Percentiles rank a stretch among this genome's conserved stretches.
These are phyloP conservation scores for Rhodomyrtus psidioides DNA, from an alignment of 441 rosid species.

Conservation along the genomic window DNA sequence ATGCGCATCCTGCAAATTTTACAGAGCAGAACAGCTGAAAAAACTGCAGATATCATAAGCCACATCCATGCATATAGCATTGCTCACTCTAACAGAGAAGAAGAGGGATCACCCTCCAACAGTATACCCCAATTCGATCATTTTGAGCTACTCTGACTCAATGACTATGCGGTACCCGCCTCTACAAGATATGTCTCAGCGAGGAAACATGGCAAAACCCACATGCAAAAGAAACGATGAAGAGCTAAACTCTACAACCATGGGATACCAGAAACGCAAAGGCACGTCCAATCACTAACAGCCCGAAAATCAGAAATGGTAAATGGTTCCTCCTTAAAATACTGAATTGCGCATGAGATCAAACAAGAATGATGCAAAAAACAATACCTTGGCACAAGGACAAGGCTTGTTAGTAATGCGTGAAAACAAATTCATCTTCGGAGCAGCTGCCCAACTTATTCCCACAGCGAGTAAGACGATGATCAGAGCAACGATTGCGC, in stretches of 20 bases:
- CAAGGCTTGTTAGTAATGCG: neutral
- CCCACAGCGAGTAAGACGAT: neutral
- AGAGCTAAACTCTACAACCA: neutral
- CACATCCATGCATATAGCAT: neutral
- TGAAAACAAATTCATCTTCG: neutral
- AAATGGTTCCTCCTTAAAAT: neutral
- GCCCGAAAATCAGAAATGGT: neutral
- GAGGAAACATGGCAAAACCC: neutral
- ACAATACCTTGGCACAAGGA: neutral
- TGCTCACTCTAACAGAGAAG: neutral
- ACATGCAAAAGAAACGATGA: neutral
- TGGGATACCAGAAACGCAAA: neutral
- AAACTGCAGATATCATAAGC: neutral
- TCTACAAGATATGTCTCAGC: neutral
- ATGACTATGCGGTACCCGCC: neutral
- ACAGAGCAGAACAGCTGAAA: neutral
- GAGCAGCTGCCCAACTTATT: neutral
- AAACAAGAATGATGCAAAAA: neutral
- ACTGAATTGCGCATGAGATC: neutral
- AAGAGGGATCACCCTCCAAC: neutral
- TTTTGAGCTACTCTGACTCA: neutral
- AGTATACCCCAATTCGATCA: neutral
- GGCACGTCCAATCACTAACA: neutral
- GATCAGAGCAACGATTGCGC: neutral
- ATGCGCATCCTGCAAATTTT: conserved; percentile 16